A percentile compares a stretch with the other conserved stretches of the same genome.
Conservation (phyloP, 306 rosid species). For the Abrus pulchellus region DNA sequence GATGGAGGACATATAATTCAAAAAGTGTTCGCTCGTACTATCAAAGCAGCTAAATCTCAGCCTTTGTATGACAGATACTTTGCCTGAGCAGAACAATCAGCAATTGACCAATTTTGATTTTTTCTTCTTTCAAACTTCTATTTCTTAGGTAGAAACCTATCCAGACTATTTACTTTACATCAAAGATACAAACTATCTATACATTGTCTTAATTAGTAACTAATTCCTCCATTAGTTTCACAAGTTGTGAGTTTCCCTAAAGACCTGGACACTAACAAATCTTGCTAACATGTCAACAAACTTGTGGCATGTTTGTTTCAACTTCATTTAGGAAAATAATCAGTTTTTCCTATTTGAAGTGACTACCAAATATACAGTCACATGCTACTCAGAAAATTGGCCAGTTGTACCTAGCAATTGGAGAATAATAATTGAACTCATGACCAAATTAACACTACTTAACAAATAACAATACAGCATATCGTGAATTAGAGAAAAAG, state of each 20-base stretch:
- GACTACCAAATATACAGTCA: neutral
- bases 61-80: neutral
- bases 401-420: too few relatives aligned
- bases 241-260: neutral
- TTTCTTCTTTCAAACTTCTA: neutral
- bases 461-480: too few relatives aligned
- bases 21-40: neutral
- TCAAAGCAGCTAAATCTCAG: slow-evolving; percentile 17
- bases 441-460: too few relatives aligned
- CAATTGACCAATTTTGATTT: neutral
- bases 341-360: neutral
- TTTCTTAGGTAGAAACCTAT: neutral
- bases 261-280: neutral
- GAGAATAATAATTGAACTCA: too few relatives aligned
- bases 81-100: neutral
- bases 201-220: neutral
- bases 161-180: too few relatives aligned
- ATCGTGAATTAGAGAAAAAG: too few relatives aligned
- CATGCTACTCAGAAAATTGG: too few relatives aligned
- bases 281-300: neutral
- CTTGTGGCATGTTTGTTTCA: neutral
- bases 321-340: neutral
- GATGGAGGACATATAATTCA: neutral
- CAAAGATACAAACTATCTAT: neutral
- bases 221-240: neutral